Base-by-base conservation (phyloP, 139 green algal genomes). In the Chlorella vulgaris region DNA sequence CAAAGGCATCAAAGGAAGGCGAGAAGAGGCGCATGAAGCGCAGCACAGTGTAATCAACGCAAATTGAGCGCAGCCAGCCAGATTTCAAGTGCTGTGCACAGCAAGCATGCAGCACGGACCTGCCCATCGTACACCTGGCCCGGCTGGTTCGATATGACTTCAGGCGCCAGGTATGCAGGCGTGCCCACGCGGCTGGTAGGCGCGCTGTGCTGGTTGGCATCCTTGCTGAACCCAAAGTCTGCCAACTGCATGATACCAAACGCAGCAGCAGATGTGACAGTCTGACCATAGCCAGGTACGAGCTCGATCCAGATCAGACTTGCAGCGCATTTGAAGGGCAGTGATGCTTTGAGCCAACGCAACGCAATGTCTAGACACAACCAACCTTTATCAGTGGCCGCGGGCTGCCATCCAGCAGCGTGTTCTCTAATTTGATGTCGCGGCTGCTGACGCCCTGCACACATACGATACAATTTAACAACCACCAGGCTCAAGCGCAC, bases 341-440 rank as follows among this genome's bases (percentile, higher is more conserved):
- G n/a, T n/a, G n/a, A n/a, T n/a, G n/a, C n/a, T n/a, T n/a, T n/a
- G n/a, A n/a, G n/a, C n/a, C n/a, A n/a, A n/a, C n/a, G n/a, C n/a
- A n/a, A n/a, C n/a, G n/a, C n/a, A n/a, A n/a, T n/a, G n/a, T n/a
- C n/a, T n/a, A n/a, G n/a, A n/a, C n/a, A n/a, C n/a, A n/a, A n/a
- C n/a, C n/a, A 65, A 99, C 96, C 84, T 99, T 99, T n/a, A 99
- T 85, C 78, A 97, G 85, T 7, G 94, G 93, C 43, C 83, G 87
- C 29, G 89, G 88, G 74, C 83, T 93, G 73, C 90, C 86, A 63
- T 99, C 93, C 77, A 99, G 88, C 75, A 99, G 89, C 19, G 96
- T 98, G 86, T 99, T 99, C 83, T 99, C 95, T n/a, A 99, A 91
- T 88, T 98, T 97, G 81, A 98, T 97, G 86, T 98, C 94, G n/a